Evolutionary conservation across 495 filamentous ascomycete species (phyloP), one percentile per base, ranked within the genome.

Genomic region (Beverwykella pulmonaria): DNA sequence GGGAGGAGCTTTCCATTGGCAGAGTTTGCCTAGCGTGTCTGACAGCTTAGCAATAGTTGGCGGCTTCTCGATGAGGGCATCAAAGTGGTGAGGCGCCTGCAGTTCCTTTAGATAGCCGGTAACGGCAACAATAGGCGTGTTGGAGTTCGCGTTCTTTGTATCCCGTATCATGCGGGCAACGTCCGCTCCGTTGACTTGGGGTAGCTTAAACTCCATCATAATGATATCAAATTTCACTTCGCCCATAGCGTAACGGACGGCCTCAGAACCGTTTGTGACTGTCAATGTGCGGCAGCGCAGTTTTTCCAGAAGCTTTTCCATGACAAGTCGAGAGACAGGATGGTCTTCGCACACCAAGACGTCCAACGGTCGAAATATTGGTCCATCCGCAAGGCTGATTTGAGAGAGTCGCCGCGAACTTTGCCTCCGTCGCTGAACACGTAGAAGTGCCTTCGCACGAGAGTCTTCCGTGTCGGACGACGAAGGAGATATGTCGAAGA

Each of bases 321-420:
- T 97, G 23, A 98, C 92, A 76, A 98, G 82, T 49, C 92, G 85
- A 17, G 93, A 97, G n/a, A 98, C 92, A 0, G 95, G 95, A 74
- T 98, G 94, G 75, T 98, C 95, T 78, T 98, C 94, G 75, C 94
- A 98, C 56, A 98, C 93, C 29, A 98, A 83, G 20, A 98, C 89
- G 77, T 98, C 92, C 41, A 98, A 77, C 52, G 94, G 91, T 22
- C 95, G 87, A 77, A 97, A 98, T 36, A 87, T 78, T 14, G 95
- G 95, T 0, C 90, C 90, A 65, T 92, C 92, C 30, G 86, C 82
- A 32, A 94, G 73, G 59, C 86, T 90, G 61, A 98, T 91, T 66
- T 93, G 90, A 1, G 94, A 98, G 78, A 97, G 86, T 44, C 94
- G 87, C 29, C 94, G 81, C 23, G 94, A 95, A 73, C 92, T 96